Evolutionary conservation across 306 rosid species (phyloP), one percentile per base, ranked within the genome.

Genomic region (Benincasa hispida): DNA sequence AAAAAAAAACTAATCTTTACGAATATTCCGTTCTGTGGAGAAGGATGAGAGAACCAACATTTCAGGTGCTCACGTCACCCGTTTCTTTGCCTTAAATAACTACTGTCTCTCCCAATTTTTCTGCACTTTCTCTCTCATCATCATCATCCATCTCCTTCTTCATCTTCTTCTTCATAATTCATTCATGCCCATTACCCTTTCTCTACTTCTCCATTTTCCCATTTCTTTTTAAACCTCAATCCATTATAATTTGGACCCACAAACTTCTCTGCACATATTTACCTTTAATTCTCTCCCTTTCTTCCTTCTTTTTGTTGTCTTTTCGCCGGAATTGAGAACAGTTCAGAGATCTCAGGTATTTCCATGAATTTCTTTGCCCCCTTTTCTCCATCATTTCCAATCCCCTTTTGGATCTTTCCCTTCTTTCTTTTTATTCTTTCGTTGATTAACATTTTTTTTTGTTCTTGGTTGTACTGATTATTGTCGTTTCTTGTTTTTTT

Each of bases 331-430:
- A 22, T 69, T 45, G 2, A 24, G 4, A 45, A 7, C n/a, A 45
- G 37, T 69, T 69, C 22, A 45, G 75, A 17, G 57, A 69, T 69
- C 35, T 69, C 39, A 69, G 56, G 56, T 69, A 69, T 69, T 69
- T 5, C 0, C 2, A 45, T 42, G 8, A 47, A 42, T 69, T 69
- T 41, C 6, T 69, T 69, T 45, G 7, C 37, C 15, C 50, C 72
- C 47, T 35, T 65, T 65, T 35, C 21, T 61, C 22, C 4, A 63
- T 63, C 6, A 19, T 17, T 65, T 25, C 22, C 35, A 15, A 2
- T 69, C 13, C 57, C 15, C 39, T 45, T 69, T 42, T 14, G 57
- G 39, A 53, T 45, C 57, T 45, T 17, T 10, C 55, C 17, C 35
- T 42, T 14, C 11, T 45, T 67, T 18, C 18, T 12, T 59, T 14